Evolutionary conservation across 2,329 filamentous ascomycete species (phyloP).

Genomic region (Colletotrichum brevisporum): DNA sequence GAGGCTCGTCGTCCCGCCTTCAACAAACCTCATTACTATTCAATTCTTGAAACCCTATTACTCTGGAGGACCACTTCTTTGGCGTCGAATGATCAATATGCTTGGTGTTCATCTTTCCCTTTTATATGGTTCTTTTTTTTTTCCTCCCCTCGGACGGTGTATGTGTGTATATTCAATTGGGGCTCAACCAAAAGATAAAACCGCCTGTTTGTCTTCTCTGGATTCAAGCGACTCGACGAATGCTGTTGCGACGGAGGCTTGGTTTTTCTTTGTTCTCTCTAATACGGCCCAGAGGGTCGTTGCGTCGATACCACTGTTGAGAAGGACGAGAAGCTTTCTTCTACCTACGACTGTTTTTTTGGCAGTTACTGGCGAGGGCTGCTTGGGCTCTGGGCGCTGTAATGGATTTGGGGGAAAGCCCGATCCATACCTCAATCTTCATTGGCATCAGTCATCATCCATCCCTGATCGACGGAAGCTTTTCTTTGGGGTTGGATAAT

Average conservation of each 20-base stretch:
- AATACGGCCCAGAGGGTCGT: constrained; percentile 27
- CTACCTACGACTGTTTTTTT: not conserved
- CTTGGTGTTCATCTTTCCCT: constrained; percentile 24
- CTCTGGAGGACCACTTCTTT: constrained; percentile 33
- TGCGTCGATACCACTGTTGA: constrained; percentile 32
- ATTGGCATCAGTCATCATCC: not conserved
- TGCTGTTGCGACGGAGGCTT: not conserved
- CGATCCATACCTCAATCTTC: not conserved
- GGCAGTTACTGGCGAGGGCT: not conserved
- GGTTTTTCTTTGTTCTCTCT: constrained; percentile 4
- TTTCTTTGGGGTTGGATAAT: constrained; percentile 27
- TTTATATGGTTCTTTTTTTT: not conserved
- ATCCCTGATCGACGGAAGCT: constrained; percentile 9
- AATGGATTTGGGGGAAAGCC: constrained; percentile 5
- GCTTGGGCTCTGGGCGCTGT: constrained; percentile 17
- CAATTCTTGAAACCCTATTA: constrained; percentile 12
- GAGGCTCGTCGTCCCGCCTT: not conserved
- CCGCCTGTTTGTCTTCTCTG: not conserved
- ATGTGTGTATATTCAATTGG: not conserved
- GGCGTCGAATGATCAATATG: constrained; percentile 25
- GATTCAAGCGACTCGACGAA: constrained; percentile 16
- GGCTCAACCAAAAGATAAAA: constrained; percentile 3
- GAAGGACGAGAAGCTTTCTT: not conserved
- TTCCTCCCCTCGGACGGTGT: not conserved
- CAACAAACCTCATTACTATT: not conserved